phyloP scores from a whole-genome alignment of 2,329 filamentous ascomycete genomes.

The Fusarium sp. region DNA sequence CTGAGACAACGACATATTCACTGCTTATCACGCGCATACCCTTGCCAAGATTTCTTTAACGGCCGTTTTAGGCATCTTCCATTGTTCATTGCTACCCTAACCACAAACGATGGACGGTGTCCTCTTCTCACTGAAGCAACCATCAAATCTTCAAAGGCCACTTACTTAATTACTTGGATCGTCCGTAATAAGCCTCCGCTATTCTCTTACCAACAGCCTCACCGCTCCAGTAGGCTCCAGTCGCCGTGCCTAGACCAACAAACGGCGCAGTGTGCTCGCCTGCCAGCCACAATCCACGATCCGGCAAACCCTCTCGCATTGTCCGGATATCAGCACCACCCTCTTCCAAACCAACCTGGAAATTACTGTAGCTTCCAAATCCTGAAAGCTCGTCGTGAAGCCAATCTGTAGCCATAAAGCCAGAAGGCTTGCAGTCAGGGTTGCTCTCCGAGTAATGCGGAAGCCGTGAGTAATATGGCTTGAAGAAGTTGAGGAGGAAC shows the following conservation, averaged over 20 bases:
- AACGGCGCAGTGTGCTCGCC: slow-evolving; percentile 93
- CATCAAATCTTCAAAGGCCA: background rate
- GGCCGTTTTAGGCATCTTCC: background rate
- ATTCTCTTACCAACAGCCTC: slow-evolving; percentile 78
- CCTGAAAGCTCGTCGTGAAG: slow-evolving; percentile 81
- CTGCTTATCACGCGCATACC: slow-evolving; percentile 32
- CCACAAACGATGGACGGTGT: background rate
- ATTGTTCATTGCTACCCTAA: background rate
- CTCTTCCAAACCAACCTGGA: slow-evolving; percentile 76
- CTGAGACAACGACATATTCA: slow-evolving; percentile 15
- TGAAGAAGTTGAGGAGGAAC: slow-evolving; percentile 72
- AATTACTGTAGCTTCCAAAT: slow-evolving; percentile 85
- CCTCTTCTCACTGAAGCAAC: background rate
- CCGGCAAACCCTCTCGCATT: slow-evolving; percentile 70
- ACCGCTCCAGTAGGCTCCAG: slow-evolving; percentile 92
- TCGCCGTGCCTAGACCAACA: slow-evolving; percentile 86
- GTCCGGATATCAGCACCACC: slow-evolving; percentile 77
- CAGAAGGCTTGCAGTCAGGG: slow-evolving; percentile 68
- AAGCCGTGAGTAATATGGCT: slow-evolving; percentile 79
- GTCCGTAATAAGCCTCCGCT: slow-evolving; percentile 64
- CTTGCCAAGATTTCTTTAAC: background rate
- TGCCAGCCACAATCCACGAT: slow-evolving; percentile 81
- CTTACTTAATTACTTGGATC: slow-evolving; percentile 37
- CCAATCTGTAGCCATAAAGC: slow-evolving; percentile 79
- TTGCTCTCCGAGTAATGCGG: slow-evolving; percentile 68